Evolutionary conservation across 108 stramenopile genomes (phyloP), one percentile per base, ranked within the genome.

Genomic region (Cylindrotheca fusiformis): DNA sequence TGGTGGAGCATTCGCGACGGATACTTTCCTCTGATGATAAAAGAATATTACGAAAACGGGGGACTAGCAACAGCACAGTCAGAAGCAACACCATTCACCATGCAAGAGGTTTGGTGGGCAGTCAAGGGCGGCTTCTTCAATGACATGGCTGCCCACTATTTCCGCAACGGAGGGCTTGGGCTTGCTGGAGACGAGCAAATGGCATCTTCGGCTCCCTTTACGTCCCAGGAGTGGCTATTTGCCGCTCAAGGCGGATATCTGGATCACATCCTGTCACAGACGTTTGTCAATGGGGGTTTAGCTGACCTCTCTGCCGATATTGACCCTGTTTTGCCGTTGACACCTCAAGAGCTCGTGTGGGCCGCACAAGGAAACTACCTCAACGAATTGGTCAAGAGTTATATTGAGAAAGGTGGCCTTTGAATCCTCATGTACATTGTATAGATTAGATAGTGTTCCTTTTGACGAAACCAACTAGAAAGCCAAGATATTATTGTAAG

Each of bases 391-490:
- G 24, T 76, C 22, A 32, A 45, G 14, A 78, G 82, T 61, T 69
- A 73, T 50, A 64, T 70, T 33, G 67, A 69, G 23, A 74, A 85
- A 65, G 80, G 80, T 30, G 84, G 84, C 26, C 33, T 84, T 27
- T 75, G 60, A 52, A 55, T n/a, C 12, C n/a, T n/a, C n/a, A n/a
- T n/a, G n/a, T n/a, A n/a, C n/a, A n/a, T 20, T 14, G 21, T 20
- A 14, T 21, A 53, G 22, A 21, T 20, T 53, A 53, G 14, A 21
- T 20, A 17, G 14, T 14, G 19, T 18, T 30, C 12, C 19, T 57
- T n/a, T 32, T 30, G 12, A 25, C 0, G 14, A 10, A 0, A 32
- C 31, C 31, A 17, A 52, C 51, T 23, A 52, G 26, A 21, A 14
- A 58, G 32, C 23, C 17, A 3, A 33, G 1, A 55, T 3, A 55